Percentiles rank a stretch among this genome's conserved stretches.
Conservation (phyloP, 305 asterid species). For the Salvia sclarea region DNA sequence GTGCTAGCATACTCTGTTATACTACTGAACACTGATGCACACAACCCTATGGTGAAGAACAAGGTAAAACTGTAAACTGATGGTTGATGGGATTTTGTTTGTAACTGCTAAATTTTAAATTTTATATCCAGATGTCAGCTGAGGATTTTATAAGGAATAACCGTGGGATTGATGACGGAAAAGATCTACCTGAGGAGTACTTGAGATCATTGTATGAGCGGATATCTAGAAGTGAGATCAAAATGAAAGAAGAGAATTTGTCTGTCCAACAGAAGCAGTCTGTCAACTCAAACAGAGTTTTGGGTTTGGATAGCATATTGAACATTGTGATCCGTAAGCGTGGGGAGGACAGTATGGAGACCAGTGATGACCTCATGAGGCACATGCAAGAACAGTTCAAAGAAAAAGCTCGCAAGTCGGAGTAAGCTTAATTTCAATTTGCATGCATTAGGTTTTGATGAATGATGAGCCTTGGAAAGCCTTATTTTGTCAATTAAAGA, state of each 20-base stretch:
- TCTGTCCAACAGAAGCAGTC: conserved; percentile 90
- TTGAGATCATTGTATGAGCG: conserved; percentile 89
- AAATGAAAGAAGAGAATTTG: conserved; percentile 94
- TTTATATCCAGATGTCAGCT: conserved; percentile 77
- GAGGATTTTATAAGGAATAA: conserved; percentile 96
- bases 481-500: conserved; percentile 21
- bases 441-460: conserved; percentile 23
- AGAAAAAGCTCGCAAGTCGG: conserved; percentile 99
- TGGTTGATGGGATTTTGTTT: conserved; percentile 19
- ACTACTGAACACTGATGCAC: conserved; percentile 96
- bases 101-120: conserved; percentile 26
- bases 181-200: conserved; percentile 92
- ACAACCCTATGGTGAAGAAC: conserved; percentile 95
- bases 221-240: conserved; percentile 90
- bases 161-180: conserved; percentile 98
- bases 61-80: conserved; percentile 58
- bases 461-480: conserved; percentile 8
- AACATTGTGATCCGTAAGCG: conserved; percentile 91
- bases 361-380: conserved; percentile 89
- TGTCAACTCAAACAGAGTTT: conserved; percentile 69
- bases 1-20: conserved; percentile 99
- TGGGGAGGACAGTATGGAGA: conserved; percentile 84
- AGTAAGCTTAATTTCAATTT: conserved; percentile 60
- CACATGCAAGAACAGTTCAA: conserved; percentile 99
- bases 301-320: conserved; percentile 87